These are phyloP conservation scores for Populus hybrid DNA, from an alignment of 441 rosid genomes.

Conservation along the genomic window DNA sequence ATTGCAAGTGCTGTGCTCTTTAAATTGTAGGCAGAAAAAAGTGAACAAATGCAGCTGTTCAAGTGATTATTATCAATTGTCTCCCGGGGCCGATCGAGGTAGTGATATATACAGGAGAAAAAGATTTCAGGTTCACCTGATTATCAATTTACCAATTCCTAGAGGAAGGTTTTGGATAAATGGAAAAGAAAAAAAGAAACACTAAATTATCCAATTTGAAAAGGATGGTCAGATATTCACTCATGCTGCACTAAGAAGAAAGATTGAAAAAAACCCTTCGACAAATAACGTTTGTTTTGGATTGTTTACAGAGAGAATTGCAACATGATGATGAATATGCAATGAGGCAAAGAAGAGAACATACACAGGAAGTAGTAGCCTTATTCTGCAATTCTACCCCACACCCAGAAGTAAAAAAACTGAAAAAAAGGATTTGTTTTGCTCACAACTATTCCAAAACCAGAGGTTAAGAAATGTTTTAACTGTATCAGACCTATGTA, in stretches of 20 bases:
- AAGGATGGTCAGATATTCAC: not conserved
- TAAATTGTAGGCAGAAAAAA: not conserved
- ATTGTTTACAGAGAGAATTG: slow-evolving; percentile 30
- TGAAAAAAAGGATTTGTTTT: slow-evolving; percentile 11
- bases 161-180: slow-evolving; percentile 4
- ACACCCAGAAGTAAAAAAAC: slow-evolving; percentile 20
- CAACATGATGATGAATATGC: slow-evolving; percentile 25
- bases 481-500: slow-evolving; percentile 40
- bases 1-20: slow-evolving; percentile 10
- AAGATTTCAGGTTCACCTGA: slow-evolving; percentile 17
- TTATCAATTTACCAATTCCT: not conserved
- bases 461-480: slow-evolving; percentile 21
- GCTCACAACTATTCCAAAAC: slow-evolving; percentile 30
- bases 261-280: not conserved
- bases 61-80: slow-evolving; percentile 19
- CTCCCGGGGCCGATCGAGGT: not conserved
- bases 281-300: slow-evolving; percentile 17
- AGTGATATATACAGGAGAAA: slow-evolving; percentile 16
- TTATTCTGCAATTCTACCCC: slow-evolving; percentile 37
- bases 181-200: not conserved
- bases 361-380: slow-evolving; percentile 23
- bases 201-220: not conserved
- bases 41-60: slow-evolving; percentile 12
- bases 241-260: not conserved
- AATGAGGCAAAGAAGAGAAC: slow-evolving; percentile 24